Percentiles rank a stretch among this genome's conserved stretches.
Evolutionary conservation across 352 stramenopile genomes (phyloP).

Genomic region (Phytophthora sansomeana): DNA sequence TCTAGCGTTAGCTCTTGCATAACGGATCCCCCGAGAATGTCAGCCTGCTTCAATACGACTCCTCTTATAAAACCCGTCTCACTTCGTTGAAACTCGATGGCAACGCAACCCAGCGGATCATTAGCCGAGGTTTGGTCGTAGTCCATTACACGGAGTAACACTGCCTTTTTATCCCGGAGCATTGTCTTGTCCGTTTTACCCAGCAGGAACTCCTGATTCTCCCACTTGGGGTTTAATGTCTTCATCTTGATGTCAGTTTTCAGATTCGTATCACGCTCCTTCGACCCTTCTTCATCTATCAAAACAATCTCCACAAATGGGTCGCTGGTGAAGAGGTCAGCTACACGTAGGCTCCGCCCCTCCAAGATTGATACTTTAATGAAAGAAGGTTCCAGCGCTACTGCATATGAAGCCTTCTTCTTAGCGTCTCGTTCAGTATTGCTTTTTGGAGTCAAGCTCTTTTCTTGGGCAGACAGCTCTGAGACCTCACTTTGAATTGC

Average conservation of each 20-base stretch:
- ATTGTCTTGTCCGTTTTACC: slow-evolving; percentile 57
- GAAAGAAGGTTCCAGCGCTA: slow-evolving; percentile 56
- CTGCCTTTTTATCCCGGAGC: slow-evolving; percentile 66
- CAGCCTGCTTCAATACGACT: slow-evolving; percentile 54
- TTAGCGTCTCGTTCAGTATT: slow-evolving; percentile 20
- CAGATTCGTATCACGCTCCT: slow-evolving; percentile 61
- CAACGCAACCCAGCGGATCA: slow-evolving; percentile 62
- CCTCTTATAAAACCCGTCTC: slow-evolving; percentile 56
- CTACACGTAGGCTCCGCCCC: slow-evolving; percentile 57
- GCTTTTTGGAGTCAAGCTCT: slow-evolving; percentile 1
- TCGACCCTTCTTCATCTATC: slow-evolving; percentile 49
- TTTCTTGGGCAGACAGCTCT: slow-evolving; percentile 8
- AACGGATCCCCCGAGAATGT: slow-evolving; percentile 40
- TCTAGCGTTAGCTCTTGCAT: slow-evolving; percentile 50
- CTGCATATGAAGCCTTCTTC: slow-evolving; percentile 12
- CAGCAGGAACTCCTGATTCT: slow-evolving; percentile 74
- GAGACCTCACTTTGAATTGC: slow-evolving; percentile 37
- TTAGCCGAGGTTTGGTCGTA: slow-evolving; percentile 57
- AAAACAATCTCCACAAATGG: slow-evolving; percentile 72
- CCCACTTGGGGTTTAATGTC: slow-evolving; percentile 74
- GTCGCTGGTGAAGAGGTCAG: slow-evolving; percentile 59
- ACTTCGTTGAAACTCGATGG: slow-evolving; percentile 65
- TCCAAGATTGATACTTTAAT: slow-evolving; percentile 69
- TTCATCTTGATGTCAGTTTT: slow-evolving; percentile 77
- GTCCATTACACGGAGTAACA: slow-evolving; percentile 71